These are phyloP conservation scores for Dentipellis fragilis DNA, from an alignment of 768 basidiomycete species.

Conservation along the genomic window DNA sequence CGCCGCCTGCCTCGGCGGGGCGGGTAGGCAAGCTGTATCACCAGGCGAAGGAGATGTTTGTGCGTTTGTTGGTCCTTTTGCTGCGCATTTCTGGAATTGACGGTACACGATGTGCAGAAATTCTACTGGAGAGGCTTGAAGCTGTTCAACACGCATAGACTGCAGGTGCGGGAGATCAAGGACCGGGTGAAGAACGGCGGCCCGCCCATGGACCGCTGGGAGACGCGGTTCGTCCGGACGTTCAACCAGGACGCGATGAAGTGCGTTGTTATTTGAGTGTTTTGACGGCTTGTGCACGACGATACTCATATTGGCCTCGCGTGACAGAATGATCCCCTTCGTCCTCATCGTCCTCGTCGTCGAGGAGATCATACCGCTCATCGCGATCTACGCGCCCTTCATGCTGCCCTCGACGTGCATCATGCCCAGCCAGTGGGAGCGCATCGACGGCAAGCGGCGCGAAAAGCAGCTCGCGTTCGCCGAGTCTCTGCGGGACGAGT, in stretches of 20 bases:
- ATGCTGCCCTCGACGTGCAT: slow-evolving; percentile 83
- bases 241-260: slow-evolving; percentile 63
- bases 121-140: slow-evolving; percentile 77
- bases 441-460: slow-evolving; percentile 46
- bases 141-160: slow-evolving; percentile 54
- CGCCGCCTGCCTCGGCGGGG: slow-evolving; percentile 54
- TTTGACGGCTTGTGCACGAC: slow-evolving; percentile 4
- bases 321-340: slow-evolving; percentile 67
- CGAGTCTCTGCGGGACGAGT: slow-evolving; percentile 11
- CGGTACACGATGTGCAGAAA: slow-evolving; percentile 33
- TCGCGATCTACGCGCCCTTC: slow-evolving; percentile 77
- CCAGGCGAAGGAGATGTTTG: slow-evolving; percentile 37
- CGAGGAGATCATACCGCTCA: slow-evolving; percentile 76
- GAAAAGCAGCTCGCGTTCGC: slow-evolving; percentile 26
- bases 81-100: slow-evolving; percentile 1
- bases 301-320: not conserved
- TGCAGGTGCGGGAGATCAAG: slow-evolving; percentile 42
- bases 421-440: slow-evolving; percentile 66
- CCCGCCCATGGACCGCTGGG: slow-evolving; percentile 51
- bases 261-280: slow-evolving; percentile 26
- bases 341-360: slow-evolving; percentile 60
- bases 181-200: slow-evolving; percentile 52
- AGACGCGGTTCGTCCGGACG: slow-evolving; percentile 57
- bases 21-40: slow-evolving; percentile 41
- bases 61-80: slow-evolving; percentile 17